A percentile compares a stretch with the other conserved stretches of the same genome.
phyloP scores from a whole-genome alignment of 2,329 filamentous ascomycete genomes.

The Phyllosticta citriasiana region DNA sequence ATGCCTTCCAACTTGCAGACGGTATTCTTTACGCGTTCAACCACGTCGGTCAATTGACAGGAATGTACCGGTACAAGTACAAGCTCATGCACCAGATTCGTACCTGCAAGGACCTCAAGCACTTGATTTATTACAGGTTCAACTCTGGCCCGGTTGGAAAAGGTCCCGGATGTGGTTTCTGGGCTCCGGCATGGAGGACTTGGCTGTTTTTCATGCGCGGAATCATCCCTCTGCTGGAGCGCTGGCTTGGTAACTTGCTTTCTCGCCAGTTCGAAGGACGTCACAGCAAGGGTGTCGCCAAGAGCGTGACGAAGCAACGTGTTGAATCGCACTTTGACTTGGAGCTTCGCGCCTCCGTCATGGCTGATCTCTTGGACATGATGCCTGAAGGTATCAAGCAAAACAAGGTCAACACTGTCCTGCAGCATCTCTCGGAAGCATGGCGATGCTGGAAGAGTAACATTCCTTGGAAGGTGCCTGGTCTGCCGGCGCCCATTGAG shows the following conservation, averaged over 20 bases:
- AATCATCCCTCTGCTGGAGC: constrained; percentile 90
- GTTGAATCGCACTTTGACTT: constrained; percentile 98
- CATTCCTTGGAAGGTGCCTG: constrained; percentile 98
- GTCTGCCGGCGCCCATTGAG: constrained; percentile 90
- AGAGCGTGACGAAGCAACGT: constrained; percentile 98
- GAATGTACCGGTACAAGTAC: constrained; percentile 99
- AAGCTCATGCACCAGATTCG: constrained; percentile 99
- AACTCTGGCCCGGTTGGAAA: constrained; percentile 96
- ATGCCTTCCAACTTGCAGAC: constrained; percentile 96
- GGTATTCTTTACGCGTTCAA: constrained; percentile 99
- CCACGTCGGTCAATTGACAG: constrained; percentile 93
- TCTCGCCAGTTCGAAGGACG: constrained; percentile 97
- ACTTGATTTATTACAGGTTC: constrained; percentile 98
- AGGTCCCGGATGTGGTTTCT: constrained; percentile 95
- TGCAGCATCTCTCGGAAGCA: constrained; percentile 94
- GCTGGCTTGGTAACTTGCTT: constrained; percentile 93
- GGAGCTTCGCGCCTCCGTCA: constrained; percentile 92
- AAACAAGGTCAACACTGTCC: constrained; percentile 95
- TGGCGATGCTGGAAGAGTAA: constrained; percentile 99
- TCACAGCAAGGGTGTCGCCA: constrained; percentile 97
- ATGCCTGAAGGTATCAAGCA: constrained; percentile 99
- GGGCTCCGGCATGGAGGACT: constrained; percentile 96
- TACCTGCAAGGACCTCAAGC: constrained; percentile 97
- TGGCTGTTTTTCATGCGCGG: constrained; percentile 99
- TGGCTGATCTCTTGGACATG: constrained; percentile 99